These are phyloP conservation scores for Blastobotrys terrestris DNA, from an alignment of 805 yeast genomes.

Conservation along the genomic window DNA sequence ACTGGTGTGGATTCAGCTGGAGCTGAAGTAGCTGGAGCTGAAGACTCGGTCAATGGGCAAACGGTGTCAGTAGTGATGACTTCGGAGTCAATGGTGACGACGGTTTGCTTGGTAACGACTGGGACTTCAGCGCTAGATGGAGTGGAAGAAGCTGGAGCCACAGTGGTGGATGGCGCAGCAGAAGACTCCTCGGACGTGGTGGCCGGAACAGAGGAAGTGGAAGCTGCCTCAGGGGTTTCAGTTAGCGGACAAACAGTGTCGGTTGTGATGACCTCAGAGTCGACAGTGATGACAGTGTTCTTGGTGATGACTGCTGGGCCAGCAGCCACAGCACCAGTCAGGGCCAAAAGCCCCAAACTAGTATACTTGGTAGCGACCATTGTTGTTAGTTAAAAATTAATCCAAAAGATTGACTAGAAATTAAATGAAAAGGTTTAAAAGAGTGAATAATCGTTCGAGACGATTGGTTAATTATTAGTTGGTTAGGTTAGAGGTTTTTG, in stretches of 20 bases:
- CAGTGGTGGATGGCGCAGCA: slow-evolving; percentile 3
- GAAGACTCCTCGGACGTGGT: neutral
- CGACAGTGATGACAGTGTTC: slow-evolving; percentile 7
- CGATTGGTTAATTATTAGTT: neutral
- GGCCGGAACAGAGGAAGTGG: slow-evolving; percentile 2
- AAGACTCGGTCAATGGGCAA: slow-evolving; percentile 4
- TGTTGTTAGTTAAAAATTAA: neutral
- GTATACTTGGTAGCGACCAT: neutral
- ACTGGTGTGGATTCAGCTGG: slow-evolving; percentile 6
- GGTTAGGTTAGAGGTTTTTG: no score
- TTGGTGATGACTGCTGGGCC: slow-evolving; percentile 6
- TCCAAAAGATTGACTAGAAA: neutral
- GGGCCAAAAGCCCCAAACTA: neutral
- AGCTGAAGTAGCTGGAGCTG: slow-evolving; percentile 4
- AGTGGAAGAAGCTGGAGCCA: slow-evolving; percentile 8
- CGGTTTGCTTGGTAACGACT: slow-evolving; percentile 11
- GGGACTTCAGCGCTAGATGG: slow-evolving; percentile 1
- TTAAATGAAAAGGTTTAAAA: neutral
- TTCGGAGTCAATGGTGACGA: slow-evolving; percentile 8
- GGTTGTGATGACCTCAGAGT: slow-evolving; percentile 10
- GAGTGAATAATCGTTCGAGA: neutral
- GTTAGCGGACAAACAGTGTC: slow-evolving; percentile 16
- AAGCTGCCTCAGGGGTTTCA: slow-evolving; percentile 1
- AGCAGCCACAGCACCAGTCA: neutral
- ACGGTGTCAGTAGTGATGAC: slow-evolving; percentile 10